Evolutionary conservation across 192 early-diverging fungal genomes (phyloP).

Genomic region (Lunasporangiospora selenospora): DNA sequence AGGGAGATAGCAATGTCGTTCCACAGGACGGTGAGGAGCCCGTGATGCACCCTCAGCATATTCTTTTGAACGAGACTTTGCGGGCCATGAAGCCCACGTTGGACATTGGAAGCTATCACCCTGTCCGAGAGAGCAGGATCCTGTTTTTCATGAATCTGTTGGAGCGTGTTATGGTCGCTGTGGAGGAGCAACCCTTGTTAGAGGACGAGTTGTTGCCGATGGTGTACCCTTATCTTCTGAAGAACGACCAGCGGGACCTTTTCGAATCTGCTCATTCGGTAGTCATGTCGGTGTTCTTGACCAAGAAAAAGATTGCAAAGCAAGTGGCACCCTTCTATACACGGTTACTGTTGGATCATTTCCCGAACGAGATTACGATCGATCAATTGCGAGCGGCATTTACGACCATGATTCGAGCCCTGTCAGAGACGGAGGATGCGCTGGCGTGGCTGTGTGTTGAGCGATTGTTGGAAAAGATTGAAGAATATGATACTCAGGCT

Average conservation of each 20-base stretch:
- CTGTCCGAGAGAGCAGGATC: constrained; percentile 43
- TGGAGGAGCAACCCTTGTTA: constrained; percentile 54
- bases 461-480: constrained; percentile 48
- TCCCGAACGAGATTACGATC: constrained; percentile 52
- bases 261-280: constrained; percentile 62
- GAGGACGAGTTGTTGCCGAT: constrained; percentile 54
- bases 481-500: constrained; percentile 23
- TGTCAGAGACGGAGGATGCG: constrained; percentile 57
- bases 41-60: constrained; percentile 1
- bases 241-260: constrained; percentile 45
- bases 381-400: constrained; percentile 58
- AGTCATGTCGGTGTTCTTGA: constrained; percentile 53
- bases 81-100: constrained; percentile 28
- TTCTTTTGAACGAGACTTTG: constrained; percentile 27
- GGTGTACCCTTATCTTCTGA: constrained; percentile 52
- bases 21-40: constrained; percentile 4
- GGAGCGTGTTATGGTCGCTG: constrained; percentile 51
- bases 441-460: constrained; percentile 59
- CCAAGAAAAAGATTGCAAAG: constrained; percentile 52
- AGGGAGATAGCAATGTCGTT: neutral
- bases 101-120: constrained; percentile 25
- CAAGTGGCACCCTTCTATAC: constrained; percentile 58
- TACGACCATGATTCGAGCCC: constrained; percentile 54
- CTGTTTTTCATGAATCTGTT: constrained; percentile 56
- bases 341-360: constrained; percentile 53